Base-by-base conservation (phyloP, 768 basidiomycete species). In the Collybiopsis confluens region DNA sequence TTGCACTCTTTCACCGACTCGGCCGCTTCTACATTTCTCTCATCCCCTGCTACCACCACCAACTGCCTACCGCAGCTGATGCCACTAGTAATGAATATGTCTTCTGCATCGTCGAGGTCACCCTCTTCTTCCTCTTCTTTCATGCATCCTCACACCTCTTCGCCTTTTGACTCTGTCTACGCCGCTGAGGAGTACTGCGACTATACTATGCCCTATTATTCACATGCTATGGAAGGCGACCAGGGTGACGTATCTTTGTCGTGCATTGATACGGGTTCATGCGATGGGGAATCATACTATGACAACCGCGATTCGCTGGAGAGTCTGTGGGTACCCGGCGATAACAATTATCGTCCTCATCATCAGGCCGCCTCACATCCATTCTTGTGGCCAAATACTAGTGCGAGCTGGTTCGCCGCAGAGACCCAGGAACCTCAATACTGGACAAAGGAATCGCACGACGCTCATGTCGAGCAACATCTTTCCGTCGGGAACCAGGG, bases 371-470 rank as follows among this genome's bases (percentile, higher is more conserved):
- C 6, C 8, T 20, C 28, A 30, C 10, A 21, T 27, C 13, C 24
- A 6, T 27, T 27, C 20, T 27, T 18, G 33, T 28, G 18, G 46
- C 6, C 46, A 36, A 36, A 45, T 45, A 33, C 47, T 7, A 21
- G 27, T 15, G 11, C 36, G 16, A 35, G 23, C 21, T n/a, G 33
- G 21, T 24, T n/a, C 37, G 9, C 45, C 20, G 13, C 27, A 20
- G 33, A 20, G 24, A 21, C 47, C 47, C 33, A 36, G 35, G 33
- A 48, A 36, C 21, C 24, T 21, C 33, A 23, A n/a, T 0, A 18
- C 30, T 52, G 50, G 38, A 52, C 50, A 27, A 52, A 52, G 38
- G 20, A 50, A 7, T 41, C 24, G 50, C 41, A 40, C 11, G 27
- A 30, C 10, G 18, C 28, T 40, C 18, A 50, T 50, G 13, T 15